phyloP scores from a whole-genome alignment of 352 stramenopile species.

The Pythium phragmitis region DNA sequence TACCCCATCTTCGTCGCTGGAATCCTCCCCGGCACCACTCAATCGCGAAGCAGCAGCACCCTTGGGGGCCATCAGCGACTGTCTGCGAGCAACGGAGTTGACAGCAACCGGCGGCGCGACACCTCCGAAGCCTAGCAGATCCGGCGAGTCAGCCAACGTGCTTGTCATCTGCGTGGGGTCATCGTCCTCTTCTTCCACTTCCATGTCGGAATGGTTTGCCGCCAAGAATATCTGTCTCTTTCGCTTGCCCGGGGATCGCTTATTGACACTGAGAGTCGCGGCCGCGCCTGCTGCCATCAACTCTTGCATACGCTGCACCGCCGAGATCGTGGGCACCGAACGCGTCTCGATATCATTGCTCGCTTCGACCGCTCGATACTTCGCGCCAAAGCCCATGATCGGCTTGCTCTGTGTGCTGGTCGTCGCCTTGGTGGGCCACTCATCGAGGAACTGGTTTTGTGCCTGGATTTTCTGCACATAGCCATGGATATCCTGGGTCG shows the following conservation, averaged over 20 bases:
- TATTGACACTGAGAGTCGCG: neutral
- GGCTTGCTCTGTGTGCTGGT: slow-evolving; percentile 11
- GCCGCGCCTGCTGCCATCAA: slow-evolving; percentile 2
- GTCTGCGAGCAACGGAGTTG: neutral
- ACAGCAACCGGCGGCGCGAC: slow-evolving; percentile 14
- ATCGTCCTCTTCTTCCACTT: slow-evolving; percentile 12
- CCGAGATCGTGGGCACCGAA: slow-evolving; percentile 16
- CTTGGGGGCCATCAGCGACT: neutral
- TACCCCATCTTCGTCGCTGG: neutral
- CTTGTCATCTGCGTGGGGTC: slow-evolving; percentile 13
- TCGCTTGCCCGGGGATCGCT: slow-evolving; percentile 17
- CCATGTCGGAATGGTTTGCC: slow-evolving; percentile 6
- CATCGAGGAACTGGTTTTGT: slow-evolving; percentile 26
- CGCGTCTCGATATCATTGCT: neutral
- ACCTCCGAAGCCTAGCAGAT: slow-evolving; percentile 22
- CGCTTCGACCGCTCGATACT: neutral
- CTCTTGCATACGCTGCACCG: slow-evolving; percentile 20
- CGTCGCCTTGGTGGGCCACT: slow-evolving; percentile 18
- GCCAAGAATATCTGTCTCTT: slow-evolving; percentile 26
- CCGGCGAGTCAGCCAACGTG: slow-evolving; percentile 17
- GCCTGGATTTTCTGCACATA: slow-evolving; percentile 26
- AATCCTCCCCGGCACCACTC: slow-evolving; percentile 1
- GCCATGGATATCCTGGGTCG: slow-evolving; percentile 27
- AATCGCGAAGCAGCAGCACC: slow-evolving; percentile 8
- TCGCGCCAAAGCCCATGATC: slow-evolving; percentile 1